Conservation (phyloP, 2,329 filamentous ascomycete species). For the Fusarium sp. region DNA sequence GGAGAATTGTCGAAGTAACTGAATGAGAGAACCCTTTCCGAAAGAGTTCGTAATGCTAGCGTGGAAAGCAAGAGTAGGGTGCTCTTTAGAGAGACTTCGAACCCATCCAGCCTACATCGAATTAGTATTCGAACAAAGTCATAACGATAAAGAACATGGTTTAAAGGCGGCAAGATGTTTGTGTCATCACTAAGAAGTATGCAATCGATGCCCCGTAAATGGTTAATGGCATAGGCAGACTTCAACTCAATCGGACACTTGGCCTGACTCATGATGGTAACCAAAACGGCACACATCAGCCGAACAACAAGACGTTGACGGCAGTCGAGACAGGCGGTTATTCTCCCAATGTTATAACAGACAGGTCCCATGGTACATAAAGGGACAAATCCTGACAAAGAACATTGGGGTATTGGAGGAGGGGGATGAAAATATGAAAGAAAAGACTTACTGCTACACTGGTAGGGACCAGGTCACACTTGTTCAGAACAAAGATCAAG, state of each 20-base stretch:
- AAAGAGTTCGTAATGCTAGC: constrained; percentile 95
- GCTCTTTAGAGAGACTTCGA: constrained; percentile 83
- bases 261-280: constrained; percentile 75
- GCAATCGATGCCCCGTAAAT: constrained; percentile 65
- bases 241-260: constrained; percentile 98
- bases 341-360: constrained; percentile 99
- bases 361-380: constrained; percentile 78
- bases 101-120: constrained; percentile 86
- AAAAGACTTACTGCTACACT: constrained; percentile 85
- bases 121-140: constrained; percentile 34
- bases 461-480: constrained; percentile 84
- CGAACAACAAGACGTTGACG: constrained; percentile 51
- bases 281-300: constrained; percentile 91
- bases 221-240: constrained; percentile 68
- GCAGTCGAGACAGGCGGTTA: constrained; percentile 62
- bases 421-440: constrained; percentile 45
- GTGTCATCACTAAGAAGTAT: constrained; percentile 99
- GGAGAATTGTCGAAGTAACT: constrained; percentile 91
- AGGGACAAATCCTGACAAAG: constrained; percentile 84
- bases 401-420: constrained; percentile 65
- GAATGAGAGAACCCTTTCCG: constrained; percentile 93
- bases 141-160: constrained; percentile 14
- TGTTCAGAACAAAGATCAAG: constrained; percentile 61
- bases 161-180: constrained; percentile 61
- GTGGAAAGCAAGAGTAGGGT: constrained; percentile 94